Evolutionary conservation across 345 rosid genomes (phyloP).

Genomic region (Corchorus capsularis): DNA sequence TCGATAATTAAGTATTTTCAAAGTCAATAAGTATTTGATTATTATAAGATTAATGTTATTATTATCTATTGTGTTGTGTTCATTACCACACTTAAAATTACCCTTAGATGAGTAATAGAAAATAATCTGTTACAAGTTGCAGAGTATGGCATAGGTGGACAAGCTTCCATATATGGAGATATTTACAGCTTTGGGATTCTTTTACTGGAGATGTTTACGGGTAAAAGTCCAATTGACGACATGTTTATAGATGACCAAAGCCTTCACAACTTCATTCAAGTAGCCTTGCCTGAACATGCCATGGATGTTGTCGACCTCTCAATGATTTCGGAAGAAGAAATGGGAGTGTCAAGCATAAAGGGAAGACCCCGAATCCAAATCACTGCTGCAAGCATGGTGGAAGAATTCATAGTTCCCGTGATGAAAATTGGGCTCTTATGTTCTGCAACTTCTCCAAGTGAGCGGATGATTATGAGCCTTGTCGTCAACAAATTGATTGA

Average conservation of each 20-base stretch:
- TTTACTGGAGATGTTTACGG: constrained; percentile 27
- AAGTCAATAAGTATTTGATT: too few species aligned
- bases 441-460: constrained; percentile 13
- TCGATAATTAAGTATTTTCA: background rate
- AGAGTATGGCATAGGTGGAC: constrained; percentile 29
- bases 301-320: background rate
- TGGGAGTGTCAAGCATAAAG: background rate
- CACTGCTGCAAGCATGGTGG: background rate
- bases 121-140: background rate
- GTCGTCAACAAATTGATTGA: constrained; percentile 26
- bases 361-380: background rate
- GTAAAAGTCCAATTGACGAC: constrained; percentile 23
- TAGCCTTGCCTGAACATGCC: background rate
- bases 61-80: too few species aligned
- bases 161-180: constrained; percentile 25
- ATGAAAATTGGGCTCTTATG: constrained; percentile 30
- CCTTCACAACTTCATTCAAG: constrained; percentile 10
- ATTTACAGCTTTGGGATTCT: constrained; percentile 31
- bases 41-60: too few species aligned
- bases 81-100: too few species aligned
- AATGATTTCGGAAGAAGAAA: background rate
- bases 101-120: too few species aligned
- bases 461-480: constrained; percentile 16
- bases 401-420: constrained; percentile 25
- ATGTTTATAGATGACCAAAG: background rate